Evolutionary conservation across 1,284 basidiomycete species (phyloP).

Genomic region (Apiotrichum siamense): DNA sequence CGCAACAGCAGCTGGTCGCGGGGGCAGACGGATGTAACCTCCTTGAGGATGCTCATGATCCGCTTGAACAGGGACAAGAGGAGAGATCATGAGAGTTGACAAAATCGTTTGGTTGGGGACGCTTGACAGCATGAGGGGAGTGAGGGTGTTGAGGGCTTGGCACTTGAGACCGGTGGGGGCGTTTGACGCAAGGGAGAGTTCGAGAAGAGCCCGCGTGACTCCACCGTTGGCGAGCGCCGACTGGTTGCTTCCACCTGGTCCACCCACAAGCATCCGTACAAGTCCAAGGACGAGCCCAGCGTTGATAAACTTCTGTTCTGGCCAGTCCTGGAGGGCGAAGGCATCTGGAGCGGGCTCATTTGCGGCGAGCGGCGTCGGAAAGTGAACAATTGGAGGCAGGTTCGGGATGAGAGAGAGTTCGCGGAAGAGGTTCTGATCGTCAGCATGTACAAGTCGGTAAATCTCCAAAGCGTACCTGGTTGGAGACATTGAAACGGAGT

Average conservation of each 20-base stretch:
- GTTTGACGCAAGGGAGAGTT: slow-evolving; percentile 84
- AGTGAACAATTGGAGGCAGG: slow-evolving; percentile 76
- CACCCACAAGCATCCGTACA: slow-evolving; percentile 56
- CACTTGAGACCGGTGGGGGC: slow-evolving; percentile 81
- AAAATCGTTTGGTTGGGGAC: slow-evolving; percentile 52
- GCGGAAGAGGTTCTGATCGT: slow-evolving; percentile 85
- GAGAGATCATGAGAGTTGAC: slow-evolving; percentile 44
- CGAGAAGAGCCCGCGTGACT: slow-evolving; percentile 75
- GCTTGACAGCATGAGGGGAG: slow-evolving; percentile 52
- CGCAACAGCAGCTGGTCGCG: slow-evolving; percentile 47
- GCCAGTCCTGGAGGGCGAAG: slow-evolving; percentile 96
- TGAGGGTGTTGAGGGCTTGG: slow-evolving; percentile 73
- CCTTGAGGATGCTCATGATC: slow-evolving; percentile 46
- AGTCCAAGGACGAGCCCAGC: slow-evolving; percentile 71
- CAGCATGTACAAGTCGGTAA: background rate
- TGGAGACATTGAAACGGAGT: slow-evolving; percentile 87
- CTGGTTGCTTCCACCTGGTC: slow-evolving; percentile 63
- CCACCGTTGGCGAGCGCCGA: slow-evolving; percentile 54
- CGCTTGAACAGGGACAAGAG: slow-evolving; percentile 47
- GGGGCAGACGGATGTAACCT: slow-evolving; percentile 45
- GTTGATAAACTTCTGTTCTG: slow-evolving; percentile 77
- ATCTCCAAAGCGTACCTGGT: slow-evolving; percentile 64
- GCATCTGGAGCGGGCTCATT: slow-evolving; percentile 73
- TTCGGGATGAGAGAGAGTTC: slow-evolving; percentile 79
- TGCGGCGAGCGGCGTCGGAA: slow-evolving; percentile 63